phyloP scores from a whole-genome alignment of 2,329 filamentous ascomycete species.

The Trichophyton mentagrophytes region DNA sequence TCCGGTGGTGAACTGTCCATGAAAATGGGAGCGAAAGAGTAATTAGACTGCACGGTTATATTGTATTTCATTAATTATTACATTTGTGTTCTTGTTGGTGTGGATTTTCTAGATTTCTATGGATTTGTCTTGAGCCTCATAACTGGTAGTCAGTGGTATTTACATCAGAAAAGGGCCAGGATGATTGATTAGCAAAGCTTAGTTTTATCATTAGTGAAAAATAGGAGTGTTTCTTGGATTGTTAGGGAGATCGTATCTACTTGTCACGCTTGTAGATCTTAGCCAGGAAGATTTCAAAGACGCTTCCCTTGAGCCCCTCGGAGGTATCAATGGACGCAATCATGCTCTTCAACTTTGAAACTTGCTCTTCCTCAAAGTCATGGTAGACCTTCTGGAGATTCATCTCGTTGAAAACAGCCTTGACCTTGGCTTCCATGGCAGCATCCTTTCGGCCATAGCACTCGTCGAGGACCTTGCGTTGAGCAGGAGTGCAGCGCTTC shows the following conservation, averaged over 20 bases:
- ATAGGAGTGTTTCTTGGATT: neutral
- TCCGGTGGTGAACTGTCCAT: too few relatives aligned
- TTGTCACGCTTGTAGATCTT: slow-evolving; percentile 99
- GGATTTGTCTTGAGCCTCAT: neutral
- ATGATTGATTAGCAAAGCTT: too few relatives aligned
- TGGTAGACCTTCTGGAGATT: slow-evolving; percentile 71
- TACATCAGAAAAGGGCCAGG: neutral
- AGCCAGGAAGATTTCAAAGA: slow-evolving; percentile 78
- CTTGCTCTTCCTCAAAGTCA: slow-evolving; percentile 78
- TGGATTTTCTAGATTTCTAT: neutral
- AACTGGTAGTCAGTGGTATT: neutral
- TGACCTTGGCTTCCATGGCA: slow-evolving; percentile 69
- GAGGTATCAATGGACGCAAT: slow-evolving; percentile 75
- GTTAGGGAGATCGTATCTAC: slow-evolving; percentile 36
- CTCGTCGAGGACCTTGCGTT: slow-evolving; percentile 74
- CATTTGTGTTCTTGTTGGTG: neutral
- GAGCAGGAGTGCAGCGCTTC: slow-evolving; percentile 63
- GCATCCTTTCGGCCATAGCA: slow-evolving; percentile 92
- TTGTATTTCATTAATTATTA: neutral
- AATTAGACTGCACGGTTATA: too few relatives aligned
- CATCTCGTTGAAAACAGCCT: slow-evolving; percentile 77
- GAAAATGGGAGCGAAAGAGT: too few relatives aligned
- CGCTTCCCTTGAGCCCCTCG: slow-evolving; percentile 73
- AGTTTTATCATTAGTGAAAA: too few relatives aligned
- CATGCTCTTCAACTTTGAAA: slow-evolving; percentile 60